Base-by-base conservation (phyloP, 1,139 yeast species). In the Pichia sp. region DNA sequence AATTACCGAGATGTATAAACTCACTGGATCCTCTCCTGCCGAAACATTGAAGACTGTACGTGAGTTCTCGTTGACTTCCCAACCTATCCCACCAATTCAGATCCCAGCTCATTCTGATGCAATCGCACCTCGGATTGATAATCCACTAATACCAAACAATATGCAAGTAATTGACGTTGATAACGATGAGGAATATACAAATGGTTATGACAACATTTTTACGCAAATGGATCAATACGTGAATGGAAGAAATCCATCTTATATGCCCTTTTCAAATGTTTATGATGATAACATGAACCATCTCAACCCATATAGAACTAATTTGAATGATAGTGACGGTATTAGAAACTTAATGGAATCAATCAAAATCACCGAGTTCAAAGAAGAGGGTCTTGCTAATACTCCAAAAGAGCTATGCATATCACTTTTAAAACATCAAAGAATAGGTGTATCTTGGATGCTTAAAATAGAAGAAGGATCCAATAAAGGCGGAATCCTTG, bases 391-490 rank as follows among this genome's bases (percentile, higher is more conserved):
- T 53, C 74, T 84, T 61, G 82, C 80, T 3, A 72, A 77, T 19
- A 88, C 96, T 0, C 98, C 98, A 0, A 76, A 75, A 0, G 87
- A 81, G 30, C 69, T 93, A 64, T 73, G 83, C 4, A 79, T 90
- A 8, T 78, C 79, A 45, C 73, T 90, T 30, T 71, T 90, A 68
- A 88, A 85, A 61, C 98, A 93, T 72, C 99, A 93, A 71, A 77
- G 90, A 54, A 75, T 85, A 58, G 98, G 98, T 0, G 75, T 93
- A 32, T 78, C 85, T 3, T 93, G 98, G 98, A 72, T 93, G 61
- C 64, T 79, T 48, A 76, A 85, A 42, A 83, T 80, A 76, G 97
- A 90, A 63, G 72, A 75, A n/a, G 70, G 78, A 3, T 70, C 67
- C 34, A 75, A 74, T 52, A 78, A 77, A 58, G 97, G 97, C 31